Base-by-base conservation (phyloP, 2,329 filamentous ascomycete genomes). In the Phialophora macrospora region DNA sequence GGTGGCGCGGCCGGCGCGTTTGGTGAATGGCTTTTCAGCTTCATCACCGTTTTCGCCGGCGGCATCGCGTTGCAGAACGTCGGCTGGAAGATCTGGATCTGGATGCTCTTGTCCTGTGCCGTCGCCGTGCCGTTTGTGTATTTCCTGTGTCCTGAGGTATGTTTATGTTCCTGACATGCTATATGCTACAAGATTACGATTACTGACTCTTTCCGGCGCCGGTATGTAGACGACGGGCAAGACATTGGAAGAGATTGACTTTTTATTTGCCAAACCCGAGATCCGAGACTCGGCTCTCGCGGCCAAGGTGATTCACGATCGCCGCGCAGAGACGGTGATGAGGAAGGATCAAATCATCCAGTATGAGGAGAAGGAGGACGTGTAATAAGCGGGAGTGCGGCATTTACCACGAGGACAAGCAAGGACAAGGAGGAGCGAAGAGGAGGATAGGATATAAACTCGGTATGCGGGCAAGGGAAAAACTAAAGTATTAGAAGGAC, bases 231-330 rank as follows among this genome's bases (percentile, higher is more conserved):
- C 66, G 8, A 68, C 66, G 3, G 66, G 66, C 22, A 68, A 68
- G 30, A 63, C 66, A 6, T 80, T 90, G 0, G 88, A 90, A 71
- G 87, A 89, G 72, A 86, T 90, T 80, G 86, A 83, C 55, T 73
- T 76, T 58, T 73, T 80, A n/a, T 80, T 80, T 52, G 73, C 67
- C 12, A 68, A 60, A 20, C 60, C 63, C 20, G 66, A 68, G n/a
- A 57, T 68, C 6, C 46, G 66, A 5, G 66, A 65, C 48, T 65
- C 62, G 38, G 62, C 66, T 34, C 49, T 65, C 1, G 66, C 66
- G 17, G 66, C 66, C 22, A n/a, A 59, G 17, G 63, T 59, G 54
- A 44, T 68, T 20, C 58, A 64, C 26, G 59, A 68, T 41, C 66
- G 12, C 11, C 54, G 32, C 17, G 22, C 22, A n/a, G 41, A 55